These are phyloP conservation scores for Pyrenophora graminea DNA, from an alignment of 2,329 filamentous ascomycete species.

Conservation along the genomic window DNA sequence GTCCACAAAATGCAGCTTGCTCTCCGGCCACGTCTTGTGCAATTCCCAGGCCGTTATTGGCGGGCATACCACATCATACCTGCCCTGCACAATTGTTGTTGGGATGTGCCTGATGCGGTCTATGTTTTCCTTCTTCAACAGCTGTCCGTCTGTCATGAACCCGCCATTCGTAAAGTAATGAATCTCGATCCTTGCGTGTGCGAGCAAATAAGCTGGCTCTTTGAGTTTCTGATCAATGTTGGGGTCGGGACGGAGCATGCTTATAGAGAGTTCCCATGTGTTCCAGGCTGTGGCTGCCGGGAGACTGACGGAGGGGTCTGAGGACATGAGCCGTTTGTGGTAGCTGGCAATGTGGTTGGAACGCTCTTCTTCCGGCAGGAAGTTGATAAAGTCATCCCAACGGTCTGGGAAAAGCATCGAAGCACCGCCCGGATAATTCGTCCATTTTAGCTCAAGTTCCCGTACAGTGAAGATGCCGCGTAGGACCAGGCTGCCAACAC, in stretches of 20 bases:
- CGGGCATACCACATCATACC: slow-evolving; percentile 54
- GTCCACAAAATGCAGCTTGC: slow-evolving; percentile 37
- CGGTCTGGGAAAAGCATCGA: slow-evolving; percentile 48
- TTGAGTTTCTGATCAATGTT: slow-evolving; percentile 24
- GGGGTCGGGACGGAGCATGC: slow-evolving; percentile 32
- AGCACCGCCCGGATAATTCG: slow-evolving; percentile 30
- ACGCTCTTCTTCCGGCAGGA: slow-evolving; percentile 46
- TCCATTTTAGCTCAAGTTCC: slow-evolving; percentile 47
- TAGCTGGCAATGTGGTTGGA: slow-evolving; percentile 46
- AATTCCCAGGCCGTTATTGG: slow-evolving; percentile 51
- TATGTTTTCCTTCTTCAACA: slow-evolving; percentile 42
- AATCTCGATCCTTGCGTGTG: slow-evolving; percentile 50
- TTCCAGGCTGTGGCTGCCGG: slow-evolving; percentile 46
- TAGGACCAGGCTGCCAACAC: slow-evolving; percentile 48
- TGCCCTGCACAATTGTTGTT: slow-evolving; percentile 50
- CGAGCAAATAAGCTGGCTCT: slow-evolving; percentile 35
- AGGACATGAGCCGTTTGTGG: slow-evolving; percentile 48
- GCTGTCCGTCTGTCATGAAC: slow-evolving; percentile 50
- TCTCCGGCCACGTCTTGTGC: slow-evolving; percentile 46
- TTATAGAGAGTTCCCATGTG: slow-evolving; percentile 42
- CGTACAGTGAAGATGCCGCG: slow-evolving; percentile 50
- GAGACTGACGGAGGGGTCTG: slow-evolving; percentile 32
- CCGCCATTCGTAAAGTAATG: slow-evolving; percentile 52
- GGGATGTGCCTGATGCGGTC: slow-evolving; percentile 46
- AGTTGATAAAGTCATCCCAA: slow-evolving; percentile 44